phyloP scores from a whole-genome alignment of 306 rosid species.

The Dicorynia guianensis region DNA sequence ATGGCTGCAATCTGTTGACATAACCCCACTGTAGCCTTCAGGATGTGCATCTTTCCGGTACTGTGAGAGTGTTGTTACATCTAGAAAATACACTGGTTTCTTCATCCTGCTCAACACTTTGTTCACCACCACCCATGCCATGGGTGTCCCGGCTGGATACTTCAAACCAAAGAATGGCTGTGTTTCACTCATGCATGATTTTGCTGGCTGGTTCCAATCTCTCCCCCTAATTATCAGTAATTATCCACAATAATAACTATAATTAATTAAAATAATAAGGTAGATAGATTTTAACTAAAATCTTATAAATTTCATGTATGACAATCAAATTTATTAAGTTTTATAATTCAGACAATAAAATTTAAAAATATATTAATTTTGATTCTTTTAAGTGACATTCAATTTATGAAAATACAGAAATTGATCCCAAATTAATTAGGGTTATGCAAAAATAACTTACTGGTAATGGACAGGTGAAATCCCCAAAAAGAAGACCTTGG shows the following conservation, averaged over 20 bases:
- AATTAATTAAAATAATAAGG: neutral
- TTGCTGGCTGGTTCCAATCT: conserved; percentile 86
- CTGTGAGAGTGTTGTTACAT: conserved; percentile 80
- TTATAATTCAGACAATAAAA: too few species aligned
- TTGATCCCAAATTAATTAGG: neutral
- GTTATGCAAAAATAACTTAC: conserved; percentile 52
- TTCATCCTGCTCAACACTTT: conserved; percentile 70
- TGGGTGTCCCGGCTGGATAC: conserved; percentile 87
- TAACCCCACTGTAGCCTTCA: conserved; percentile 62
- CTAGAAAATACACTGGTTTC: conserved; percentile 79
- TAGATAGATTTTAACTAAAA: too few species aligned
- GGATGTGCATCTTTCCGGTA: conserved; percentile 92
- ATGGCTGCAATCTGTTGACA: conserved; percentile 82
- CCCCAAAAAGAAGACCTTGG: conserved; percentile 92
- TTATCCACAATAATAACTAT: conserved; percentile 3
- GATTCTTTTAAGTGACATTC: too few species aligned
- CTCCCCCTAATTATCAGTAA: conserved; percentile 86
- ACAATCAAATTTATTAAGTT: too few species aligned
- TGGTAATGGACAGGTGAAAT: conserved; percentile 87
- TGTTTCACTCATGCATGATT: conserved; percentile 71
- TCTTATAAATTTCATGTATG: too few species aligned
- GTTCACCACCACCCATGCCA: conserved; percentile 82
- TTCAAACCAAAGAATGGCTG: conserved; percentile 69
- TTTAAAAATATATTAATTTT: too few species aligned
- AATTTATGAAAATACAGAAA: too few species aligned